Conservation (phyloP, 176 grass and related monocot species). For the Triticum dicoccoides region DNA sequence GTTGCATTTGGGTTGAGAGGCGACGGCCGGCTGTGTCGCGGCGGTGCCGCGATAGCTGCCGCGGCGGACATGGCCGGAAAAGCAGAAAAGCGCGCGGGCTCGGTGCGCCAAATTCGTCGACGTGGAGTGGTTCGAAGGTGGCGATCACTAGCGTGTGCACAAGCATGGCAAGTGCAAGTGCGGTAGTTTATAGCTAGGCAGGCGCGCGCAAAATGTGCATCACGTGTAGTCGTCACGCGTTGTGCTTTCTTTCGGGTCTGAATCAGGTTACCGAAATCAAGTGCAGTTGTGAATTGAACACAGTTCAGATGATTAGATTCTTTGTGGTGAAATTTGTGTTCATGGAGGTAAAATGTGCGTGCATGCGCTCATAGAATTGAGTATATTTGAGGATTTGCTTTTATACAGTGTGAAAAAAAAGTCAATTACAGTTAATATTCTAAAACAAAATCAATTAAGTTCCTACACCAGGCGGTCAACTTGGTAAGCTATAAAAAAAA, state of each 20-base stretch:
- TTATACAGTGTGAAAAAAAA: no score
- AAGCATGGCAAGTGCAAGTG: background rate
- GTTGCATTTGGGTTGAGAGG: constrained; percentile 45
- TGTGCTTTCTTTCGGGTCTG: background rate
- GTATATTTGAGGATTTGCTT: no score
- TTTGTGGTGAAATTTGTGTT: no score
- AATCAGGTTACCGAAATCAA: background rate
- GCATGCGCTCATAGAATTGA: rapidly evolving
- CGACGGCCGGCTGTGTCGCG: constrained; percentile 21
- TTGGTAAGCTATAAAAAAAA: no score
- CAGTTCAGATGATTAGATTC: no score
- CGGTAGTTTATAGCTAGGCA: constrained; percentile 8
- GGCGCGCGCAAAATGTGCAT: background rate
- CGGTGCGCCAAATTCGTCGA: background rate
- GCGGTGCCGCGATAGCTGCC: constrained; percentile 20
- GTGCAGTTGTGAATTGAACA: no score
- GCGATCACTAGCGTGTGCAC: background rate
- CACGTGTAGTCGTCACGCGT: background rate
- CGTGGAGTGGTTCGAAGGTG: background rate
- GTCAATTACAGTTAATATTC: no score
- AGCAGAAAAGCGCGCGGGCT: background rate
- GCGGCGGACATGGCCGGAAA: constrained; percentile 38
- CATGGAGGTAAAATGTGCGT: no score
- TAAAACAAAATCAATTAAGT: no score
- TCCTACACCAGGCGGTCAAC: no score